Evolutionary conservation across 1,284 basidiomycete genomes (phyloP).

Genomic region (Hypsizygus ulmarius): DNA sequence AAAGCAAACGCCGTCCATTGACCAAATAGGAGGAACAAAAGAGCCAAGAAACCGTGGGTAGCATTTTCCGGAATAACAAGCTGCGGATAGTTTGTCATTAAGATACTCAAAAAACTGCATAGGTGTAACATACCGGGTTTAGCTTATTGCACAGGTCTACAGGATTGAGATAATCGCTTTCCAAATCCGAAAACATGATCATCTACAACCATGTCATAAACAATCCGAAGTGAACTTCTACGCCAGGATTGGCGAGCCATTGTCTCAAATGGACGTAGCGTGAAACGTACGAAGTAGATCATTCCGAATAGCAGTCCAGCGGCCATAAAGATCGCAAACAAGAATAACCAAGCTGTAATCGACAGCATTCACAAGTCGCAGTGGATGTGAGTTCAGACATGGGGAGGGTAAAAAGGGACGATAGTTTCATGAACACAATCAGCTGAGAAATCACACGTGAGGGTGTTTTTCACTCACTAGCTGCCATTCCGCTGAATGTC

Average conservation of each 20-base stretch:
- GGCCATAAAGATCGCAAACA: slow-evolving; percentile 84
- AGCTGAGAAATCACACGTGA: not conserved
- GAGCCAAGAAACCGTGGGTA: slow-evolving; percentile 87
- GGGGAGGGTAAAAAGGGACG: not conserved
- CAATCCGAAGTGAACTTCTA: not conserved
- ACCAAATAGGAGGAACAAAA: slow-evolving; percentile 86
- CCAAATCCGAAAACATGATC: slow-evolving; percentile 99
- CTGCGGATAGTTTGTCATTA: slow-evolving; percentile 42
- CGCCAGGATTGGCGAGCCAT: not conserved
- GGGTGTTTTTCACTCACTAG: slow-evolving; percentile 7
- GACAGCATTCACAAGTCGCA: not conserved
- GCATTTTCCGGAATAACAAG: slow-evolving; percentile 97
- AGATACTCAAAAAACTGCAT: not conserved
- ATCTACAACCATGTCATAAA: slow-evolving; percentile 56
- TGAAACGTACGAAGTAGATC: slow-evolving; percentile 85
- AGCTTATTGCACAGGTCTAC: slow-evolving; percentile 99
- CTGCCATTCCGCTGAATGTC: slow-evolving; percentile 9
- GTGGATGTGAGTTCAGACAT: not conserved
- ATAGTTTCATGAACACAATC: not conserved
- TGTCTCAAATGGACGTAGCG: not conserved
- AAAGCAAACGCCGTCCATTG: slow-evolving; percentile 95
- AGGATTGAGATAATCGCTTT: slow-evolving; percentile 99
- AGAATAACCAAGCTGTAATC: slow-evolving; percentile 78
- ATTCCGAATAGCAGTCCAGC: slow-evolving; percentile 87
- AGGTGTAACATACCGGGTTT: slow-evolving; percentile 71